Evolutionary conservation across 192 early-diverging fungal genomes (phyloP), one percentile per base, ranked within the genome.

Genomic region (Rhizophlyctis rosea): DNA sequence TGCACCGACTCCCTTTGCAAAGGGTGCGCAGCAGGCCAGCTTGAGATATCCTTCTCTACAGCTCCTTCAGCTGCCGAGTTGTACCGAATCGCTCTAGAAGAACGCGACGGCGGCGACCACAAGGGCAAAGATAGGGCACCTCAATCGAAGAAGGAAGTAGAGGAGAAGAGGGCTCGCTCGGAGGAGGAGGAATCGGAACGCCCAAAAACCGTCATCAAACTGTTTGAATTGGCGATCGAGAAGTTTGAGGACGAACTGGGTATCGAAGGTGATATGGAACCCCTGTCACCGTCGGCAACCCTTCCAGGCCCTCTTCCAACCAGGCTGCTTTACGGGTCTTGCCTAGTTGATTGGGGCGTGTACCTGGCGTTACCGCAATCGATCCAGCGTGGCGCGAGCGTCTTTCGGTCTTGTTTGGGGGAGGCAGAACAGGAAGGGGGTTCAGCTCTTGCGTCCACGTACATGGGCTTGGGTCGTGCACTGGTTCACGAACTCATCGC

Each of bases 31-130:
- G 16, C 54, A 13, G 64, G 64, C 34, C 54, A 65, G 55, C n/a
- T 65, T n/a, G 64, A 57, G 21, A 65, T 65, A 34, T 11, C 5
- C 2, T 47, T 65, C 2, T 30, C 53, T 13, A 21, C 9, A 3
- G 55, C 13, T 7, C 56, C 57, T 2, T 59, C 65, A 3, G 65
- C 65, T 13, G 65, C 65, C 7, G 57, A 67, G 21, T 29, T 67
- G 65, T 67, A 67, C 14, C 44, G 57, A 3, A 58, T 67, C 47
- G 65, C 65, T 3, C 47, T 67, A 27, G 57, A 67, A 28, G 65
- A 67, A 48, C 55, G 65, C 4, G 65, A 67, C 34, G 50, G 34
- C n/a, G 34, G n/a, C 25, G 56, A 39, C 21, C 14, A 13, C 34
- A 57, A 36, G 28, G 56, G 36, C 21, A 18, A 13, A 36, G 35